Percentiles rank a stretch among this genome's conserved stretches.
Evolutionary conservation across 2,329 filamentous ascomycete genomes (phyloP).

Genomic region (Colletotrichum gigasporum): DNA sequence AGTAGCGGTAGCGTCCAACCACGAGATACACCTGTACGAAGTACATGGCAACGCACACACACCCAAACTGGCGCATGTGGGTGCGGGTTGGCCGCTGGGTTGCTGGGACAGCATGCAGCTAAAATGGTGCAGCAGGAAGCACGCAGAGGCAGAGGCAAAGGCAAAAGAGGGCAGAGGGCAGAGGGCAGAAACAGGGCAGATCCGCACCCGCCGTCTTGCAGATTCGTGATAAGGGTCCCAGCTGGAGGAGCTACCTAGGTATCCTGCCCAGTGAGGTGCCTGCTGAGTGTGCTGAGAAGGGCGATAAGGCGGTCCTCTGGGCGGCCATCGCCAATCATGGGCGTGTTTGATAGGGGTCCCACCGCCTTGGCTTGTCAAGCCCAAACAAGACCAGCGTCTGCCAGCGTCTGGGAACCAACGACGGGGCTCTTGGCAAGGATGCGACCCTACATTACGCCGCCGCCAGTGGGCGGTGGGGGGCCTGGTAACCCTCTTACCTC

Average conservation of each 20-base stretch:
- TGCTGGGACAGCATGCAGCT: neutral
- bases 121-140: neutral
- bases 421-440: constrained; percentile 12
- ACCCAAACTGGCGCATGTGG: neutral
- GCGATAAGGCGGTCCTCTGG: constrained; percentile 21
- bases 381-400: constrained; percentile 26
- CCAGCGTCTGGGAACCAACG: constrained; percentile 27
- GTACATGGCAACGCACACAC: constrained; percentile 12
- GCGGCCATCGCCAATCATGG: constrained; percentile 18
- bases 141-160: neutral
- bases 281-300: neutral
- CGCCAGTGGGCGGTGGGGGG: constrained; percentile 15
- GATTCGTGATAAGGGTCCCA: constrained; percentile 26
- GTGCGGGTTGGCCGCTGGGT: constrained; percentile 5
- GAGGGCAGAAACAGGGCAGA: constrained; percentile 10
- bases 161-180: neutral
- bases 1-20: constrained; percentile 12
- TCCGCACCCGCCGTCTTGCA: constrained; percentile 28
- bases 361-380: constrained; percentile 28
- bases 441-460: no score
- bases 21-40: constrained; percentile 7
- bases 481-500: no score
- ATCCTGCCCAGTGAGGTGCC: neutral
- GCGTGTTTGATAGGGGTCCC: constrained; percentile 9
- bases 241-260: no score